phyloP scores from a whole-genome alignment of 805 yeast species.

The Saturnispora serradocipensis region DNA sequence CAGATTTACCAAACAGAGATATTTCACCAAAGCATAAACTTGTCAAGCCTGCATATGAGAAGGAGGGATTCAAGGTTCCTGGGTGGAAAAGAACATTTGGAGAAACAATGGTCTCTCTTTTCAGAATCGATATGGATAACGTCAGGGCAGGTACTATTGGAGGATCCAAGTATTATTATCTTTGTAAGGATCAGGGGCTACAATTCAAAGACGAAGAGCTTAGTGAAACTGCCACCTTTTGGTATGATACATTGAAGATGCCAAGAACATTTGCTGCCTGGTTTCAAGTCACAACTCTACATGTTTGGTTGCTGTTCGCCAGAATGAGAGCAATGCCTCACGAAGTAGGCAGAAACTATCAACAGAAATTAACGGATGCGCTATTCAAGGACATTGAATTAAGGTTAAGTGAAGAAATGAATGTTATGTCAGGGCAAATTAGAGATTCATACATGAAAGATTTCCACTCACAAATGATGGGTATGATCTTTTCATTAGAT shows the following conservation, averaged over 20 bases:
- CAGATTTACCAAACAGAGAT: conserved; percentile 29
- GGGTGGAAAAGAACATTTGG: conserved; percentile 51
- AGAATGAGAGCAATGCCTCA: conserved; percentile 96
- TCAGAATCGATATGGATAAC: conserved; percentile 83
- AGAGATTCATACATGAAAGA: conserved; percentile 84
- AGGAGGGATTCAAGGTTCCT: conserved; percentile 29
- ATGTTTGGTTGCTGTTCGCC: conserved; percentile 87
- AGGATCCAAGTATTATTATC: conserved; percentile 77
- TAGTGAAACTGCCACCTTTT: conserved; percentile 67
- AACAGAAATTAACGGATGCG: conserved; percentile 84
- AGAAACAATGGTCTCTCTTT: conserved; percentile 49
- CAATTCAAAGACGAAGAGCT: conserved; percentile 66
- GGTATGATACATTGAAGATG: conserved; percentile 73
- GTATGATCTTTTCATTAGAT: conserved; percentile 83
- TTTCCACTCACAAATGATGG: conserved; percentile 83
- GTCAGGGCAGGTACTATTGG: conserved; percentile 92
- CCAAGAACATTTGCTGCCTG: conserved; percentile 91
- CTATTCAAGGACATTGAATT: conserved; percentile 84
- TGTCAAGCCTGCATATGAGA: conserved; percentile 24
- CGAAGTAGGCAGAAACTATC: conserved; percentile 80
- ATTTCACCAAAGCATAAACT: conserved; percentile 27
- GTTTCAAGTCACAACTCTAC: conserved; percentile 87
- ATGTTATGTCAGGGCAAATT: conserved; percentile 69
- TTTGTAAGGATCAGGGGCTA: conserved; percentile 79
- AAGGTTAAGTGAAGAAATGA: conserved; percentile 78